These are phyloP conservation scores for Fusarium sp. DNA, from an alignment of 2,329 filamentous ascomycete genomes.

Conservation along the genomic window DNA sequence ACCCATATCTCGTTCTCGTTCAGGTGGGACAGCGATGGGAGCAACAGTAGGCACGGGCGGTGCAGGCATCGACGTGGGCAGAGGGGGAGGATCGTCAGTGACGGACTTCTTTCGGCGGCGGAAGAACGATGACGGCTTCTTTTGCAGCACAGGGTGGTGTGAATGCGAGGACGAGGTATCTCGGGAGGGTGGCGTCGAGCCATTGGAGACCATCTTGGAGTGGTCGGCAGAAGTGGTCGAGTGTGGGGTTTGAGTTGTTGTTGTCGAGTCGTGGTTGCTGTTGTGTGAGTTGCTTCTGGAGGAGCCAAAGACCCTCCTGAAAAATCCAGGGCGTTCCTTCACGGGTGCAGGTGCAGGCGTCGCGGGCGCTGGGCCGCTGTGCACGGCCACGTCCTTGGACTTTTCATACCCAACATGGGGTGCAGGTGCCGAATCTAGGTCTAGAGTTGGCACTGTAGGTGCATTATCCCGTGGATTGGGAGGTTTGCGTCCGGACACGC, in stretches of 20 bases:
- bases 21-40: constrained; percentile 46
- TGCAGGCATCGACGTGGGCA: constrained; percentile 59
- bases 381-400: constrained; percentile 59
- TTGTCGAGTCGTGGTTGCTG: constrained; percentile 36
- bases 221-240: constrained; percentile 43
- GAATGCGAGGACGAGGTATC: constrained; percentile 57
- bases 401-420: constrained; percentile 70
- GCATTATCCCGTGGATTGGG: constrained; percentile 41
- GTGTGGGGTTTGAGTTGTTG: constrained; percentile 33
- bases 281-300: constrained; percentile 63
- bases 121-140: constrained; percentile 96
- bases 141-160: constrained; percentile 71
- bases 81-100: constrained; percentile 74
- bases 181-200: constrained; percentile 61
- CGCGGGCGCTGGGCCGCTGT: constrained; percentile 62
- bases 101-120: constrained; percentile 91
- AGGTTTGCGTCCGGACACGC: constrained; percentile 52
- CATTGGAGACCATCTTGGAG: constrained; percentile 58
- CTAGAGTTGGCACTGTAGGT: constrained; percentile 46
- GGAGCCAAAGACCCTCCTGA: constrained; percentile 87
- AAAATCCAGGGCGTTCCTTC: constrained; percentile 87
- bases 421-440: constrained; percentile 66
- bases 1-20: constrained; percentile 45
- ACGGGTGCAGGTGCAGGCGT: constrained; percentile 55
- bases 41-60: constrained; percentile 53